Base-by-base conservation (phyloP, 176 grass and related monocot genomes). In the Oryza glaberrima region DNA sequence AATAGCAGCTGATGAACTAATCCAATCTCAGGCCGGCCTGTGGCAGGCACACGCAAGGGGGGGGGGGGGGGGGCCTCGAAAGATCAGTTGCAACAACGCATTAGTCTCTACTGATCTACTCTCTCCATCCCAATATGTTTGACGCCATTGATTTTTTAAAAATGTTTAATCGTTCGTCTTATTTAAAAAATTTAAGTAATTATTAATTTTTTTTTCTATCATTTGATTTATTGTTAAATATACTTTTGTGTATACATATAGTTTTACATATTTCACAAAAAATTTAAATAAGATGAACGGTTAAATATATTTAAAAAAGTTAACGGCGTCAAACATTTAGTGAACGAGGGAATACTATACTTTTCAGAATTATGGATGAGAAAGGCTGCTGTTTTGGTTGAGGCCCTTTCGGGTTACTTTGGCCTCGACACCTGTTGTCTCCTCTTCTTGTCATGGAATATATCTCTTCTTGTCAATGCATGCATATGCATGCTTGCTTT, bases 11-110 rank as follows among this genome's bases (percentile, higher is more conserved):
- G 51, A 86, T 73, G 51, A 82, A 73, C 56, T 61, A 63, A 40
- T 68, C 15, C 48, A 63, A 40, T 68, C 15, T 68, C 15, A 26
- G 47, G 73, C 25, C 26, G 38, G 69, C 79, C 43, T 78, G 80
- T 90, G 84, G 84, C 69, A n/a, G 69, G 63, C 88, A 87, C 75
- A 87, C 88, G 84, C 69, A 48, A 43, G 30, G 15, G 12, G 30
- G 22, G 22, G 22, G 22, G 22, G 22, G 22, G 22, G 22, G 67
- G 75, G 9, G 20, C 22, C 25, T 69, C 9, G 63, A 82, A 78
- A 83, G 73, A 19, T 83, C 36, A 69, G 80, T 38, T 79, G 47
- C 11, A 79, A 28, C 83, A 17, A 63, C 45, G 11, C 28, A 51
- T 40, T 9, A 56, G 10, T 5, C 11, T 5, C 11, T 56, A 75